phyloP scores from a whole-genome alignment of 495 filamentous ascomycete species.

The Xylaria longipes region DNA sequence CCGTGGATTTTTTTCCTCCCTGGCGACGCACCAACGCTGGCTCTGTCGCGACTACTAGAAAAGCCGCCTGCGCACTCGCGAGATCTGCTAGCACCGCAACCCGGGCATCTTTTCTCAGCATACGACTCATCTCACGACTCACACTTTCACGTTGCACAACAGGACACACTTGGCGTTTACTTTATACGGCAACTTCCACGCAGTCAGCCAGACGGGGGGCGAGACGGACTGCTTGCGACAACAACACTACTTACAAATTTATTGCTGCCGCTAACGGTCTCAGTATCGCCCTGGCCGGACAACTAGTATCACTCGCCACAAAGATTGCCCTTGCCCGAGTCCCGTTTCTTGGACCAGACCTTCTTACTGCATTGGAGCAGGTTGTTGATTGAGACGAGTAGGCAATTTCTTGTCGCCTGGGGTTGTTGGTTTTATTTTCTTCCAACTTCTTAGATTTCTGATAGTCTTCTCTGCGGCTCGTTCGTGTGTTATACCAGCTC shows the following conservation, averaged over 20 bases:
- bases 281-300: constrained; percentile 1
- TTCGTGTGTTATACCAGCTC: not conserved
- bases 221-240: not conserved
- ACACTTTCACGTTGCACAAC: constrained; percentile 16
- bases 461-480: constrained; percentile 12
- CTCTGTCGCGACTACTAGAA: constrained; percentile 23
- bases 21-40: constrained; percentile 21
- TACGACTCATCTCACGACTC: constrained; percentile 10
- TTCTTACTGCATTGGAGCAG: not conserved
- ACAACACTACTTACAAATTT: not conserved
- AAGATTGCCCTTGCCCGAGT: not conserved
- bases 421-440: not conserved
- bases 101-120: constrained; percentile 10
- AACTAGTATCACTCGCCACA: constrained; percentile 7
- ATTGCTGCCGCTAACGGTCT: constrained; percentile 4
- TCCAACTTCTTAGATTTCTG: not conserved
- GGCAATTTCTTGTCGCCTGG: not conserved
- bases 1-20: constrained; percentile 22
- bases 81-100: constrained; percentile 10
- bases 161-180: not conserved
- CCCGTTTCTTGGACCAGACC: constrained; percentile 8
- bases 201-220: not conserved
- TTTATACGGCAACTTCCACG: not conserved
- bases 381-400: not conserved
- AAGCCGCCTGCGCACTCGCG: constrained; percentile 26